Evolutionary conservation across 805 yeast species (phyloP), one percentile per base, ranked within the genome.

Genomic region (Danielozyma ontarioensis): DNA sequence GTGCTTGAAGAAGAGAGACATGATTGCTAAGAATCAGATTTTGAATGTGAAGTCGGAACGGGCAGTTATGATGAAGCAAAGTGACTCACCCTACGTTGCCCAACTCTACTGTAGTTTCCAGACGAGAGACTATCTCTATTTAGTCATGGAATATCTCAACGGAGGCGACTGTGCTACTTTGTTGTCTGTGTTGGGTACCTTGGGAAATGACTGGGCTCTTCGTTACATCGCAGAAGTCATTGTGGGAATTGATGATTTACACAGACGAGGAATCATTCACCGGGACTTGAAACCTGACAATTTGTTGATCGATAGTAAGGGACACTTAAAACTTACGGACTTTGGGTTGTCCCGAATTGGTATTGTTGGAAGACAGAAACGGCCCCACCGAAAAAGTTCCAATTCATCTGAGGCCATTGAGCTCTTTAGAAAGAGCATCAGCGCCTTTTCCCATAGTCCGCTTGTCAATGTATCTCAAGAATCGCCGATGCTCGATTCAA

Each of bases 51-150:
- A 83, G 48, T 84, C 96, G 1, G 99, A 94, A 55, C 66, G 98
- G 28, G 96, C 97, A 0, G 90, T 90, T n/a, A 81, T 93, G 88
- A 93, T 93, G 94, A 80, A 94, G 2, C 97, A 93, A 52, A 76
- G 95, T 2, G 90, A 88, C 41, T 83, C 90, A 25, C 94, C 96
- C 0, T 87, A 83, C 53, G 97, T 93, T 39, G 97, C 96, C 1
- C 88, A 82, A 50, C 65, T 93, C 19, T 84, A 79, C 49, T 84
- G 83, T 32, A 82, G 94, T 22, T 93, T 93, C 56, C 98, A 93
- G 59, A 85, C 86, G 39, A 75, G 76, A 31, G 94, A 87, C 40
- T 88, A 82, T 52, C 64, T 93, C 13, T 93, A 85, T 50, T 66
- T 93, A 45, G 99, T 93, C 2, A 90, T 94, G 97, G 98, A 93